A percentile compares a stretch with the other conserved stretches of the same genome.
Evolutionary conservation across 2,329 filamentous ascomycete genomes (phyloP).

Genomic region (Chalaropsis thielavioides): DNA sequence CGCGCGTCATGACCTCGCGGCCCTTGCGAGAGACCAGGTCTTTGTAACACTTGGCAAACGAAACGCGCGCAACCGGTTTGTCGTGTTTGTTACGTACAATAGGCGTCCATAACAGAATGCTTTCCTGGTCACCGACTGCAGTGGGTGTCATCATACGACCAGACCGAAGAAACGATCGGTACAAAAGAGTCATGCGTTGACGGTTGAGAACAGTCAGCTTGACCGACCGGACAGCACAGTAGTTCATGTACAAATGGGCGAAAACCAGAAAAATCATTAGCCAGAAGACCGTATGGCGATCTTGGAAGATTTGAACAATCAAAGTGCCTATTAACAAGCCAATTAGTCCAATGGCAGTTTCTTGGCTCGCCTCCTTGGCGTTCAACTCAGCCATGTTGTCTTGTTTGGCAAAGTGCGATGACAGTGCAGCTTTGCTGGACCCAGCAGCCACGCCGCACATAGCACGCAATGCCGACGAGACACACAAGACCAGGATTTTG

Average conservation of each 20-base stretch:
- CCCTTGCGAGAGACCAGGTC: conserved; percentile 24
- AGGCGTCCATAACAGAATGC: conserved; percentile 39
- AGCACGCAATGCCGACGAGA: conserved; percentile 37
- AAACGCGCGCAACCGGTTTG: conserved; percentile 26
- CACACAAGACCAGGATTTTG: conserved; percentile 37
- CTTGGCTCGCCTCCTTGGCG: conserved; percentile 87
- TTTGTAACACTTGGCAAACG: conserved; percentile 30
- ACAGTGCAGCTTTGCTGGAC: conserved; percentile 78
- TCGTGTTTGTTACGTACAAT: conserved; percentile 23
- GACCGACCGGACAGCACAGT: conserved; percentile 69
- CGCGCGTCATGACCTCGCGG: conserved; percentile 23
- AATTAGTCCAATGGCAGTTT: conserved; percentile 77
- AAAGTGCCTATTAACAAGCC: conserved; percentile 76
- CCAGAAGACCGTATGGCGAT: conserved; percentile 56
- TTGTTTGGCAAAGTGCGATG: conserved; percentile 75
- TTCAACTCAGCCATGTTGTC: conserved; percentile 89
- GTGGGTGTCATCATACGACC: conserved; percentile 45
- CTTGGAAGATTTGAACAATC: conserved; percentile 62
- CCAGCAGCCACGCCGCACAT: conserved; percentile 84
- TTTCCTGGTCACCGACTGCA: conserved; percentile 50
- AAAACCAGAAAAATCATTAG: conserved; percentile 57
- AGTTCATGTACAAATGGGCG: conserved; percentile 72
- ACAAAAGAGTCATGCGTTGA: conserved; percentile 69
- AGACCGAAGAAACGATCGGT: conserved; percentile 41
- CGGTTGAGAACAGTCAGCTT: conserved; percentile 73